These are phyloP conservation scores for Moniliella sp. DNA, from an alignment of 1,284 basidiomycete species.

Conservation along the genomic window DNA sequence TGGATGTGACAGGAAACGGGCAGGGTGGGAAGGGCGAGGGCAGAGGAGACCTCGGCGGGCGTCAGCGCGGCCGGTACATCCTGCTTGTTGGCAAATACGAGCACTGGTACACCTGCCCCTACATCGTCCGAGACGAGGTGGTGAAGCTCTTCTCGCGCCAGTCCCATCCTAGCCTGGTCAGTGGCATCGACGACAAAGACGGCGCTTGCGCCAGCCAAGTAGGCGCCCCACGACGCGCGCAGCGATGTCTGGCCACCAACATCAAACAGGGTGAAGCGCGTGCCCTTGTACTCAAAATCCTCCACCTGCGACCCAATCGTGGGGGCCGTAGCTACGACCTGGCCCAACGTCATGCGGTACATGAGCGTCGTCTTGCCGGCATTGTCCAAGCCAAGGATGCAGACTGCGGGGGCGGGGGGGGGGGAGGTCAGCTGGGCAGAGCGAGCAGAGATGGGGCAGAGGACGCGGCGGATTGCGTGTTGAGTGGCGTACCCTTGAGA, in stretches of 20 bases:
- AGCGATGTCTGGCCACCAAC: slow-evolving; percentile 38
- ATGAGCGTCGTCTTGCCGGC: slow-evolving; percentile 37
- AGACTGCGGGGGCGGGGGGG: slow-evolving; percentile 5
- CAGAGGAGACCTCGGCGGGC: slow-evolving; percentile 38
- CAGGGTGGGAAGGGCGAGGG: slow-evolving; percentile 37
- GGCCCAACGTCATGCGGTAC: slow-evolving; percentile 40
- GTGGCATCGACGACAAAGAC: slow-evolving; percentile 40
- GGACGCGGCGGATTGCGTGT: neutral
- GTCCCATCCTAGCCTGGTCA: slow-evolving; percentile 35
- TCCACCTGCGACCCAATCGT: slow-evolving; percentile 37
- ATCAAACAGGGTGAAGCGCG: slow-evolving; percentile 37
- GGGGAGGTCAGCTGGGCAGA: neutral
- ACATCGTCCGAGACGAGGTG: slow-evolving; percentile 29
- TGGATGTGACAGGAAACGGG: slow-evolving; percentile 40
- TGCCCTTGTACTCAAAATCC: slow-evolving; percentile 35
- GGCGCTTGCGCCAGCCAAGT: slow-evolving; percentile 36
- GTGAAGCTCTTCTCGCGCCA: slow-evolving; percentile 37
- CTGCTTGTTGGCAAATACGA: slow-evolving; percentile 40
- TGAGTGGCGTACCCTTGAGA: neutral
- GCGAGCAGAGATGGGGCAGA: neutral
- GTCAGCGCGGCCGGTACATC: slow-evolving; percentile 36
- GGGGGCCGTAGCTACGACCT: slow-evolving; percentile 39
- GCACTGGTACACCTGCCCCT: slow-evolving; percentile 31
- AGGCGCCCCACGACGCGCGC: slow-evolving; percentile 36
- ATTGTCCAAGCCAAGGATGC: slow-evolving; percentile 21